Percentiles rank a stretch among this genome's conserved stretches.
Conservation (phyloP, 2,329 filamentous ascomycete species). For the Lasiodiplodia sp. region DNA sequence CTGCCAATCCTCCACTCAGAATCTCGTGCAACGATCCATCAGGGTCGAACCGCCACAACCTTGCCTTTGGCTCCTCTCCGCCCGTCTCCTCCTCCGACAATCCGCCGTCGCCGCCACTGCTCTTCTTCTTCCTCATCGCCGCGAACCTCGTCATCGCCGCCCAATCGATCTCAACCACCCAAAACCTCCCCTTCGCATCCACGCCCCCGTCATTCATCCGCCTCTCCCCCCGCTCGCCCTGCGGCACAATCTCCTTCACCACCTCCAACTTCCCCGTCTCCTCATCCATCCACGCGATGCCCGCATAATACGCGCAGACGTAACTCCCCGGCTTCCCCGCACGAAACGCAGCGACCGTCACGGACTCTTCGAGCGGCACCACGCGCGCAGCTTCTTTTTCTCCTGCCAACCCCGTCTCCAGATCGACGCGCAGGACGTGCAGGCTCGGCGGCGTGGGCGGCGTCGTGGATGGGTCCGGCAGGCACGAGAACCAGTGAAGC, state of each 20-base stretch:
- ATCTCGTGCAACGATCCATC: background rate
- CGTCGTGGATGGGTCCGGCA: background rate
- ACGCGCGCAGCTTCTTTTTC: background rate
- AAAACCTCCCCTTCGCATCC: background rate
- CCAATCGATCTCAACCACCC: background rate
- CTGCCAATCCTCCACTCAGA: background rate
- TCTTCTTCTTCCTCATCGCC: background rate
- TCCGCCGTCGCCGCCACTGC: background rate
- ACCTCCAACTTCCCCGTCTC: background rate
- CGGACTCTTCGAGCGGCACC: background rate
- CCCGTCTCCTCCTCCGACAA: background rate
- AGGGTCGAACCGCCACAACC: conserved; percentile 11
- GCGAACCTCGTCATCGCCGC: background rate
- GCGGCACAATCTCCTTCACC: background rate
- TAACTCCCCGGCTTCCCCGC: background rate
- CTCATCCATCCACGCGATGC: background rate
- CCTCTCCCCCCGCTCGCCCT: background rate
- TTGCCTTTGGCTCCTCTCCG: background rate
- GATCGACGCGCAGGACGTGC: background rate
- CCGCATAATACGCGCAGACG: background rate
- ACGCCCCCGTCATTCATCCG: background rate
- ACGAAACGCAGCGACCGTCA: background rate
- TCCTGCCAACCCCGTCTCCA: background rate
- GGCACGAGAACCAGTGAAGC: background rate
- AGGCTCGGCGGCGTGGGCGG: background rate